phyloP scores from a whole-genome alignment of 345 rosid genomes.

The Gynandropsis gynandra region DNA sequence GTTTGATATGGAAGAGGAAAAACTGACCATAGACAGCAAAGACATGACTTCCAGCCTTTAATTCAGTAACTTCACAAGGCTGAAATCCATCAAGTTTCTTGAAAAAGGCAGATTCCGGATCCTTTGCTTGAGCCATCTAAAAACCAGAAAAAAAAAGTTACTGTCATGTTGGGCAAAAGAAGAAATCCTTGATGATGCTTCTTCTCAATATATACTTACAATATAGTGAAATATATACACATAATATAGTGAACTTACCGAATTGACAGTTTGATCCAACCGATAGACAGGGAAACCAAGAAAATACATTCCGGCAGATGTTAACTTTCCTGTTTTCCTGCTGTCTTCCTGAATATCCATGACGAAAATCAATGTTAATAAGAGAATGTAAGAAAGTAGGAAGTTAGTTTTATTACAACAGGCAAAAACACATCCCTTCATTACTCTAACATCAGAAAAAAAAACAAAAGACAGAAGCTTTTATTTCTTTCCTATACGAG shows the following conservation, averaged over 20 bases:
- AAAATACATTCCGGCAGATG: constrained; percentile 97
- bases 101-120: constrained; percentile 87
- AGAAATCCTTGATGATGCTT: too few relatives aligned
- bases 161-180: constrained; percentile 2
- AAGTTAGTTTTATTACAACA: background rate
- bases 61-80: constrained; percentile 86
- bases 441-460: background rate
- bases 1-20: constrained; percentile 15
- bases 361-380: background rate
- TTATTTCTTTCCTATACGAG: background rate
- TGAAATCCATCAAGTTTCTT: constrained; percentile 91
- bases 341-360: constrained; percentile 73
- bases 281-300: constrained; percentile 93
- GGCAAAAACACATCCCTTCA: background rate
- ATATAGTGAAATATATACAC: constrained; percentile 1
- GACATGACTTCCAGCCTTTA: constrained; percentile 81
- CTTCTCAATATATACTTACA: too few relatives aligned
- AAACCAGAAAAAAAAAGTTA: constrained; percentile 13
- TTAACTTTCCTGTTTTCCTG: constrained; percentile 66
- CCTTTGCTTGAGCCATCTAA: constrained; percentile 79
- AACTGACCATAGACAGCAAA: constrained; percentile 93
- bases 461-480: background rate
- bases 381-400: too few relatives aligned
- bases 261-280: constrained; percentile 68
- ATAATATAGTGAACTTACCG: constrained; percentile 39